Evolutionary conservation across 148 eudicot genomes (phyloP).

Genomic region (Mesembryanthemum crystallinum): DNA sequence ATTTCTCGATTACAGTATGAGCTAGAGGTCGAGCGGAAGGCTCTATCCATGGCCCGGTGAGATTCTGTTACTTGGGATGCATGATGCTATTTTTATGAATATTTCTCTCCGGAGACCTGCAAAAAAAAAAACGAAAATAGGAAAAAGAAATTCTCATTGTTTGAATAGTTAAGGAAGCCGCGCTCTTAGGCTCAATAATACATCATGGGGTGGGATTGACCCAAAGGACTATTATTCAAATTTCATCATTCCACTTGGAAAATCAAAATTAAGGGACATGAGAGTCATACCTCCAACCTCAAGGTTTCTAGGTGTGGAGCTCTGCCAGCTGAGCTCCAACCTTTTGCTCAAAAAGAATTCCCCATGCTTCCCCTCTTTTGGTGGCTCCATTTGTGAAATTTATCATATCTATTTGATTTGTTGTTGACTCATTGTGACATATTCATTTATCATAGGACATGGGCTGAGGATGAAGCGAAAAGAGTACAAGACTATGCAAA

Average conservation of each 20-base stretch:
- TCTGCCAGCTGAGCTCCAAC: too few relatives aligned
- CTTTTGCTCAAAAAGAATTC: neutral
- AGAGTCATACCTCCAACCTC: too few relatives aligned
- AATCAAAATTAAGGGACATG: too few relatives aligned
- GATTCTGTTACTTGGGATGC: slow-evolving; percentile 11
- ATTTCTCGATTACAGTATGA: slow-evolving; percentile 74
- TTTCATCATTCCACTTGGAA: too few relatives aligned
- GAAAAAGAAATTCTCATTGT: too few relatives aligned
- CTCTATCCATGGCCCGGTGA: slow-evolving; percentile 96
- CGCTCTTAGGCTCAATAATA: too few relatives aligned
- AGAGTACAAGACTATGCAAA: slow-evolving; percentile 92
- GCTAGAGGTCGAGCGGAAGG: slow-evolving; percentile 93
- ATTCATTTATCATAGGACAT: slow-evolving; percentile 46
- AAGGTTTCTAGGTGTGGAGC: too few relatives aligned
- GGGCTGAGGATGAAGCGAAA: slow-evolving; percentile 99
- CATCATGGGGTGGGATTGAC: too few relatives aligned
- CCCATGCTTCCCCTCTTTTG: neutral
- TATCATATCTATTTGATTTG: neutral
- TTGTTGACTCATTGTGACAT: slow-evolving; percentile 5
- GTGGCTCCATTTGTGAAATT: neutral
- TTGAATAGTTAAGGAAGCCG: too few relatives aligned
- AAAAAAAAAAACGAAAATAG: neutral
- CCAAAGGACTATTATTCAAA: too few relatives aligned
- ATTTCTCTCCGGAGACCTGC: neutral
- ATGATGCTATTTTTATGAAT: slow-evolving; percentile 1